Base-by-base conservation (phyloP, 2,329 filamentous ascomycete genomes). In the Paracoccidioides brasiliensis region DNA sequence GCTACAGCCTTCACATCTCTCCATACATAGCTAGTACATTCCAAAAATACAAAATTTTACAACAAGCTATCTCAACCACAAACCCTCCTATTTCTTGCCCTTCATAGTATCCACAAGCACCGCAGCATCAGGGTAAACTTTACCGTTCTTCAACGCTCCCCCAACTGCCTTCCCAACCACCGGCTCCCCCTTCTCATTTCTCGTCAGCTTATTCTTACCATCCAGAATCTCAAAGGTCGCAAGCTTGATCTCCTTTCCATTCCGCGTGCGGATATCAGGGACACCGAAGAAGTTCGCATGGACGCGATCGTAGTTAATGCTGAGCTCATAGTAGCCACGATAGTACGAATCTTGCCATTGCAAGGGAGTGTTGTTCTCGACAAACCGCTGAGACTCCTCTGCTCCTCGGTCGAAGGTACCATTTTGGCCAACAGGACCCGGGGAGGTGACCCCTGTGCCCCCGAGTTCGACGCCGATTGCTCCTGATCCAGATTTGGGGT, bases 331-430 rank as follows among this genome's bases (percentile, higher is more conserved):
- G 70, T 89, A 89, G 1, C 85, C 86, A 15, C 85, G 77, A 67
- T 88, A 89, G 67, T 85, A 88, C 6, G 82, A 67, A 56, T 88
- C 85, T 61, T 84, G 80, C 85, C 84, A 89, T 63, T 86, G 82
- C 49, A 89, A 72, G 66, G 85, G 82, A 0, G 73, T 70, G 67
- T 86, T 88, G 28, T 74, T 69, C 45, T 64, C 64, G 59, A 75
- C 72, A 38, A 78, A 70, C 60, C 64, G 67, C 62, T 73, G 60
- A 2, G 75, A 74, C 56, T 69, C 67, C 52, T 72, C 71, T 59
- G 82, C 76, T 1, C 80, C 80, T 0, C 67, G 66, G 0, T 69
- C 70, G 49, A 82, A 73, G 3, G 76, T 76, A 55, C 82, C 80
- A 64, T 80, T 80, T 52, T 78, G 76, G 10, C 83, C 83, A n/a